Conservation (phyloP, 345 rosid species). For the Tarenaya hassleriana region DNA sequence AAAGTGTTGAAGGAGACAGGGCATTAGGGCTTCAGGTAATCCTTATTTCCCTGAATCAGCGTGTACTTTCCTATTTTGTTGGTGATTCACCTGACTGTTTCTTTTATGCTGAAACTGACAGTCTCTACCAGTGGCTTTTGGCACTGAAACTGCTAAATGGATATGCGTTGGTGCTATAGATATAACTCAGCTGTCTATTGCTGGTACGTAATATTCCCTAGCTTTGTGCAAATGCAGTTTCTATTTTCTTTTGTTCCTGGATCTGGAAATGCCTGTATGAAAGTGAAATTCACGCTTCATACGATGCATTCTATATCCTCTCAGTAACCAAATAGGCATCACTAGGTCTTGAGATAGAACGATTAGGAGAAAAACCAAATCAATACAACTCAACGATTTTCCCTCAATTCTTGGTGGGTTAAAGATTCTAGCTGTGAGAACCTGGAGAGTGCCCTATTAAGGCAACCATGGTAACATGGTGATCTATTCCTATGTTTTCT, state of each 20-base stretch:
- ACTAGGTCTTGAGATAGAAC: too few relatives aligned
- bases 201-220: slow-evolving; percentile 45
- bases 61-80: neutral
- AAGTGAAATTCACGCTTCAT: too few relatives aligned
- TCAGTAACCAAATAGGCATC: neutral
- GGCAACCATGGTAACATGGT: neutral
- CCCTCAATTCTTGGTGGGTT: neutral
- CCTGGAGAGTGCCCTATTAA: too few relatives aligned
- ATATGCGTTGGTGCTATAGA: slow-evolving; percentile 97
- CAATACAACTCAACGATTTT: neutral
- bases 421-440: too few relatives aligned
- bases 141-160: slow-evolving; percentile 97
- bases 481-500: neutral
- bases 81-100: slow-evolving; percentile 7
- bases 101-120: slow-evolving; percentile 27
- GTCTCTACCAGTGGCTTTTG: slow-evolving; percentile 98
- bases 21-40: slow-evolving; percentile 87
- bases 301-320: neutral
- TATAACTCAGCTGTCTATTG: slow-evolving; percentile 84
- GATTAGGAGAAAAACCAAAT: neutral
- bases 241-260: neutral
- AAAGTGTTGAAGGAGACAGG: slow-evolving; percentile 94
- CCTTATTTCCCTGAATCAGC: slow-evolving; percentile 5
- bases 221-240: neutral
- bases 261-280: too few relatives aligned